Conservation (phyloP, 2,329 filamentous ascomycete genomes). For the Fusarium pseudograminearum region DNA sequence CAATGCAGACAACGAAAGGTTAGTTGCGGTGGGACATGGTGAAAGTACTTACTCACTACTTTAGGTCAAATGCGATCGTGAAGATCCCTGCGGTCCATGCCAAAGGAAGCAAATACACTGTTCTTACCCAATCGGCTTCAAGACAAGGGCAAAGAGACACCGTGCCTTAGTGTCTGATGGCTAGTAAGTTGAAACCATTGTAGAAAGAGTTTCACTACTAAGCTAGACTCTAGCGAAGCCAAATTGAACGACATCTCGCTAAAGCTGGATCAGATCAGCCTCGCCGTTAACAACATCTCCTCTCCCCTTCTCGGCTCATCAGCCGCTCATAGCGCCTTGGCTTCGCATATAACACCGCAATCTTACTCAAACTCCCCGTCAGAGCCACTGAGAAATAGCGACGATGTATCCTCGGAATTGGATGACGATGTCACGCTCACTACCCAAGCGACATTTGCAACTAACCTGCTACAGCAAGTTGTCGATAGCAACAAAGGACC, state of each 20-base stretch:
- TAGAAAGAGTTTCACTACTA: fast-evolving
- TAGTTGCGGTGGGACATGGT: fast-evolving
- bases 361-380: not conserved
- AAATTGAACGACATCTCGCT: constrained; percentile 12
- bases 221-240: not conserved
- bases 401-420: not conserved
- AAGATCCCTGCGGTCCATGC: constrained; percentile 14
- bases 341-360: not conserved
- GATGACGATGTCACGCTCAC: constrained; percentile 11
- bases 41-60: not conserved
- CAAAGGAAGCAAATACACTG: constrained; percentile 7
- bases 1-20: constrained; percentile 18
- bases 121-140: constrained; percentile 18
- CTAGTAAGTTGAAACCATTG: not conserved
- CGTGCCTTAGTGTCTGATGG: not conserved
- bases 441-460: constrained; percentile 11
- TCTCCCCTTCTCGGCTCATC: not conserved
- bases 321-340: not conserved
- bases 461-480: not conserved
- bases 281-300: constrained; percentile 8
- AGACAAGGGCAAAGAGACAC: constrained; percentile 1
- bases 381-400: fast-evolving
- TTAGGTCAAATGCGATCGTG: constrained; percentile 18
- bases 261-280: constrained; percentile 15
- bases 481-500: constrained; percentile 10